These are phyloP conservation scores for Schizophyllum commune DNA, from an alignment of 1,284 basidiomycete species.

Conservation along the genomic window DNA sequence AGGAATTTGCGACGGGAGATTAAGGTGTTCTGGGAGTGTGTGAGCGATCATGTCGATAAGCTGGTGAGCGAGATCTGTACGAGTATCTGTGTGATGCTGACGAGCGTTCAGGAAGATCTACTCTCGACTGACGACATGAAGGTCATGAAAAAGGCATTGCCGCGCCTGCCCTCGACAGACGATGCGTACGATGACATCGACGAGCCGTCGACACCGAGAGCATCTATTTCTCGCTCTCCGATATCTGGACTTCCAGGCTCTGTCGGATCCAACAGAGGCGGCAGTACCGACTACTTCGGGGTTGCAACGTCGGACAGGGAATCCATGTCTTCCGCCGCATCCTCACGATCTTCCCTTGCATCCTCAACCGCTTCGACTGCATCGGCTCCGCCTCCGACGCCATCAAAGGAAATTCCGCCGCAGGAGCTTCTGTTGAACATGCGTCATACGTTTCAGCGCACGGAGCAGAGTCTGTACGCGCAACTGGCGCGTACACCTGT, in stretches of 20 bases:
- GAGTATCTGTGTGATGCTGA: background rate
- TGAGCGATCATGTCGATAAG: conserved; percentile 51
- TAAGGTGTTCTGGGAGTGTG: conserved; percentile 54
- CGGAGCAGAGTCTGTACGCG: conserved; percentile 50
- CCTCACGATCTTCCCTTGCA: conserved; percentile 4
- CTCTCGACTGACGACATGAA: conserved; percentile 23
- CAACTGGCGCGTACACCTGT: conserved; percentile 40
- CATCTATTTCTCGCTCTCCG: background rate
- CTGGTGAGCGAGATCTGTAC: conserved; percentile 34
- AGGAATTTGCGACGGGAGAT: conserved; percentile 49
- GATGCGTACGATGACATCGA: conserved; percentile 34
- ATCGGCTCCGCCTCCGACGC: conserved; percentile 13
- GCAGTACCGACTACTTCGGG: background rate
- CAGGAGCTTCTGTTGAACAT: conserved; percentile 39
- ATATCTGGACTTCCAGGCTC: background rate
- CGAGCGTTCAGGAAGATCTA: conserved; percentile 32
- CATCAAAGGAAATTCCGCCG: conserved; percentile 22
- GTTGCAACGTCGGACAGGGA: conserved; percentile 4
- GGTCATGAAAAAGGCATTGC: conserved; percentile 36
- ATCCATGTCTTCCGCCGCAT: conserved; percentile 6
- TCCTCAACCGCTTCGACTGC: conserved; percentile 8
- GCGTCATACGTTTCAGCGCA: conserved; percentile 46
- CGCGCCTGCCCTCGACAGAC: conserved; percentile 48
- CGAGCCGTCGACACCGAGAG: conserved; percentile 15
- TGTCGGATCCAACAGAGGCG: background rate